Evolutionary conservation across 495 filamentous ascomycete species (phyloP).

Genomic region (Haplographium delicatum): DNA sequence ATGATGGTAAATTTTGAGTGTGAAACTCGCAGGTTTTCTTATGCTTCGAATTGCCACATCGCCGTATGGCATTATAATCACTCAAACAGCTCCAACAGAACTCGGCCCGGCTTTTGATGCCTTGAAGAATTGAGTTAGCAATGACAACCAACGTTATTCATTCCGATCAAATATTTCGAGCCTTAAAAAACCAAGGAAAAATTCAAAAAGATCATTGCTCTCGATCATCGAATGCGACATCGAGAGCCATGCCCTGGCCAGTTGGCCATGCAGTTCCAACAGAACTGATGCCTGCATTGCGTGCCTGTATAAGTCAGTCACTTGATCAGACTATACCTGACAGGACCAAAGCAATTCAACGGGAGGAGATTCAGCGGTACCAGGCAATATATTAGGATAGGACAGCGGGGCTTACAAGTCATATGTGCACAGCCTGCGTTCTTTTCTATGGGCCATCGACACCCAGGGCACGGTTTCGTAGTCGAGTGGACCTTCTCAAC

Average conservation of each 20-base stretch:
- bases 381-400: too few relatives aligned
- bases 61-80: conserved; percentile 7
- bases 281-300: conserved; percentile 12
- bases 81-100: conserved; percentile 14
- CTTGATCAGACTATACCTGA: too few relatives aligned
- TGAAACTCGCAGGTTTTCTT: conserved; percentile 6
- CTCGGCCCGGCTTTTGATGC: conserved; percentile 9
- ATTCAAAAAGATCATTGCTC: neutral
- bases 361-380: too few relatives aligned
- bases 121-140: conserved; percentile 1
- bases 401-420: conserved; percentile 15
- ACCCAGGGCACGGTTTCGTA: conserved; percentile 10
- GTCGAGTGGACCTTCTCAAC: conserved; percentile 8
- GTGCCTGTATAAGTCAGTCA: conserved; percentile 12
- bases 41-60: conserved; percentile 5
- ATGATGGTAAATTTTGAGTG: conserved; percentile 2
- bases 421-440: conserved; percentile 13
- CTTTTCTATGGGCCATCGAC: conserved; percentile 14
- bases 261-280: conserved; percentile 9
- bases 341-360: too few relatives aligned
- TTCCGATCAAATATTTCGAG: too few relatives aligned
- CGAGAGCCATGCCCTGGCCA: neutral
- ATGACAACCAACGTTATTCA: neutral
- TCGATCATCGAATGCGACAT: neutral
- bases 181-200: too few relatives aligned